These are phyloP conservation scores for Prinsepia uniflora DNA, from an alignment of 306 rosid species.

Conservation along the genomic window DNA sequence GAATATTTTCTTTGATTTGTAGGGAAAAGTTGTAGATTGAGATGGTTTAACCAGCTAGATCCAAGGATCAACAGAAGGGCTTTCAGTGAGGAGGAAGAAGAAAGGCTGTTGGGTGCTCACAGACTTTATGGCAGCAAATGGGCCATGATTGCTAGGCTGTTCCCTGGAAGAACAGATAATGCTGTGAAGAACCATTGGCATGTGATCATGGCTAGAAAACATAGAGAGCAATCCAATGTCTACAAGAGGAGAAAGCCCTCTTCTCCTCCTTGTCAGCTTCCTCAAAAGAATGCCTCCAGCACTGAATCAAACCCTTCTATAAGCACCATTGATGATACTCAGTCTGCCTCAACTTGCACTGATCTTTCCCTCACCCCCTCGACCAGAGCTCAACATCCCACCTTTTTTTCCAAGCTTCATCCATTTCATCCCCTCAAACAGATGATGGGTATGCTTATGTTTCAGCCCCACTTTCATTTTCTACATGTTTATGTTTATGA, in stretches of 20 bases:
- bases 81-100: constrained; percentile 75
- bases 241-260: constrained; percentile 53
- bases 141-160: constrained; percentile 81
- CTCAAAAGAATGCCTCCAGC: constrained; percentile 38
- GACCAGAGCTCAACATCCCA: constrained; percentile 12
- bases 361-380: constrained; percentile 57
- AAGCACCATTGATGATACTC: constrained; percentile 43
- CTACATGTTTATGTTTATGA: background rate
- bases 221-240: constrained; percentile 52
- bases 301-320: constrained; percentile 50
- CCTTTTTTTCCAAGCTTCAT: constrained; percentile 10
- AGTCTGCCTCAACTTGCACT: constrained; percentile 61
- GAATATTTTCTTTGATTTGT: background rate
- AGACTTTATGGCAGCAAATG: constrained; percentile 80
- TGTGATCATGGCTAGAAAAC: constrained; percentile 80
- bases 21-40: constrained; percentile 93
- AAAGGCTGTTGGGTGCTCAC: constrained; percentile 56
- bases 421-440: constrained; percentile 26
- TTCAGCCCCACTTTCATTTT: background rate
- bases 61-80: constrained; percentile 71
- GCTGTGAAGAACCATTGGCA: constrained; percentile 97
- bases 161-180: constrained; percentile 92
- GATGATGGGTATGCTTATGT: constrained; percentile 31
- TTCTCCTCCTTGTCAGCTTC: constrained; percentile 16
- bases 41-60: constrained; percentile 93